Conservation (phyloP, 768 basidiomycete genomes). For the Crepidotus variabilis region DNA sequence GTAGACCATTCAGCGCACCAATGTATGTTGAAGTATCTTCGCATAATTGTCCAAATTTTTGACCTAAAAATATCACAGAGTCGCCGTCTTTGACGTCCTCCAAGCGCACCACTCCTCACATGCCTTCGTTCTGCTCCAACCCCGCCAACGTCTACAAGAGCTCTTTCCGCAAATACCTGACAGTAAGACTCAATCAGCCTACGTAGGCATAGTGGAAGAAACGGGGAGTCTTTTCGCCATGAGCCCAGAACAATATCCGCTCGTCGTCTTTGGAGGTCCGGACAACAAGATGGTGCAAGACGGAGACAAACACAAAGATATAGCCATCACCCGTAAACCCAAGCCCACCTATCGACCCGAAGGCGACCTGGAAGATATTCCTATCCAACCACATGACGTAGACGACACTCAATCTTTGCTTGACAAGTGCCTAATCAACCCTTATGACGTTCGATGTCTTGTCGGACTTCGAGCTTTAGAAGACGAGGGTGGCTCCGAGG, state of each 20-base stretch:
- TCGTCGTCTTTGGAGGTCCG: conserved; percentile 63
- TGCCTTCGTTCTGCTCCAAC: conserved; percentile 86
- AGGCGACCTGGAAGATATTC: conserved; percentile 12
- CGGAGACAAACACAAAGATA: neutral
- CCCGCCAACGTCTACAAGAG: conserved; percentile 70
- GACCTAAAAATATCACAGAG: conserved; percentile 37
- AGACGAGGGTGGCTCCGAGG: conserved; percentile 42
- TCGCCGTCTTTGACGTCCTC: conserved; percentile 80
- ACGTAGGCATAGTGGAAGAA: conserved; percentile 74
- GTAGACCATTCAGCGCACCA: conserved; percentile 53
- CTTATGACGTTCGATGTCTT: conserved; percentile 42
- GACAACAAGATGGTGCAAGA: conserved; percentile 1
- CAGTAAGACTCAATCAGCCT: conserved; percentile 59
- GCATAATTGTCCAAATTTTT: neutral
- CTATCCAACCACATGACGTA: conserved; percentile 2
- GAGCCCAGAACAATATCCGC: conserved; percentile 76
- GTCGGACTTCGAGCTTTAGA: conserved; percentile 59
- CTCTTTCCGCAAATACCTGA: conserved; percentile 49
- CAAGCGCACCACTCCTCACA: conserved; percentile 24
- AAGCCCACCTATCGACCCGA: conserved; percentile 9
- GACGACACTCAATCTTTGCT: neutral
- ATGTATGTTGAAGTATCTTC: conserved; percentile 44
- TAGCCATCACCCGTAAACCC: neutral
- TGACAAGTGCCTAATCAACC: conserved; percentile 15
- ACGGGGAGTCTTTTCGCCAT: conserved; percentile 80